Base-by-base conservation (phyloP, 2,329 filamentous ascomycete species). In the Exophiala oligosperma region DNA sequence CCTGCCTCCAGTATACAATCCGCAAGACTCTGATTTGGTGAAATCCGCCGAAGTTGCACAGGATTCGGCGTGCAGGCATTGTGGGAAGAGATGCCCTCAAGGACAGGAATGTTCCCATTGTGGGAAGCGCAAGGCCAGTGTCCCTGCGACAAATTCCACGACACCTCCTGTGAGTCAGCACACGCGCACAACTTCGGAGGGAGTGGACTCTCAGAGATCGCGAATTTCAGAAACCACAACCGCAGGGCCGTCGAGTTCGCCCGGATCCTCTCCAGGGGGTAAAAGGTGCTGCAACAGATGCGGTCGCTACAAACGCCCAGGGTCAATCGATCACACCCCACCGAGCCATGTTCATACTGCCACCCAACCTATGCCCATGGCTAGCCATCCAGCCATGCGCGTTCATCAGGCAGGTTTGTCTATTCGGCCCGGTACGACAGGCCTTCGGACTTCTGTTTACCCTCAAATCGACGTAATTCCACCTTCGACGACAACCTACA, bases 1-100 rank as follows among this genome's bases (percentile, higher is more conserved):
- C 2, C 57, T 64, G 11, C 65, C 65, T 9, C 65, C 65, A 5
- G 55, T 57, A 7, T 67, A 67, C 54, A 59, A 62, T 38, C 60
- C 48, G 48, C 59, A 62, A 53, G 61, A 49, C 24, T 56, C 61
- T 17, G 51, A 58, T 60, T 43, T 49, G 8, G 52, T 52, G n/a
- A 38, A 32, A 17, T 48, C 49, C 44, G 32, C 44, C n/a, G 52
- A 49, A 37, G 49, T 49, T 21, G 11, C 60, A 28, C 40, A 51
- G 52, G 49, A 26, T n/a, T 14, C 37, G 24, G 37, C 54, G 14
- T 62, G 64, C 51, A 23, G n/a, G 7, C 55, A 51, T 11, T 66
- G 61, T 49, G 62, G 64, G n/a, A 62, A 57, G 49, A 60, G 52
- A 32, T 40, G 38, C 26, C 47, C 44, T 35, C 49, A 59, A 29